Conservation (phyloP, 306 rosid species). For the Prunus davidiana region DNA sequence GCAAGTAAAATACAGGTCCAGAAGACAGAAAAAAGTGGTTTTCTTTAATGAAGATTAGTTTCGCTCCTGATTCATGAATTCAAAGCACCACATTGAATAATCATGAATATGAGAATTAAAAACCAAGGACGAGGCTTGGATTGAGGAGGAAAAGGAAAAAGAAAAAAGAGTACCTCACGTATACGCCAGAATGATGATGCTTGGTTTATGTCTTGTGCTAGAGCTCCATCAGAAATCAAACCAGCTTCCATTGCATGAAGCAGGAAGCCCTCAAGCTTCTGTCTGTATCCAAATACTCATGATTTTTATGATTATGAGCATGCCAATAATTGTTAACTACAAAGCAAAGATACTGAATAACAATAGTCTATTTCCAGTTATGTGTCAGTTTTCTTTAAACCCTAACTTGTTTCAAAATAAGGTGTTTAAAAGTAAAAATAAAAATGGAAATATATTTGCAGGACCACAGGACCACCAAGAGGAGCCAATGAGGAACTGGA, state of each 20-base stretch:
- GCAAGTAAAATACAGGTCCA: background rate
- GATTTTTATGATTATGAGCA: background rate
- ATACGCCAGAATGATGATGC: constrained; percentile 86
- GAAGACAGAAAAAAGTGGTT: background rate
- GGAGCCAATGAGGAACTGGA: background rate
- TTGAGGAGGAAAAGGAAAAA: background rate
- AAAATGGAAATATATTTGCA: background rate
- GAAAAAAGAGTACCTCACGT: constrained; percentile 67
- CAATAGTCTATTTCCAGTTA: background rate
- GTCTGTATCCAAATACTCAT: constrained; percentile 48
- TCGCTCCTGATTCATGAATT: background rate
- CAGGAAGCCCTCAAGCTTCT: constrained; percentile 93
- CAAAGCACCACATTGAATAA: background rate
- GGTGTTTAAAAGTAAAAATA: background rate
- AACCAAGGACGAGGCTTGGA: background rate
- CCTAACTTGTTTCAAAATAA: background rate
- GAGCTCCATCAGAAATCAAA: constrained; percentile 80
- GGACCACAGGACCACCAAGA: background rate
- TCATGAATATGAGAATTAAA: constrained; percentile 10
- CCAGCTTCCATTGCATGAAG: constrained; percentile 81
- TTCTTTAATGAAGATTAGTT: background rate
- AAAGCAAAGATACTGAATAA: background rate
- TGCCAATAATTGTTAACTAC: background rate
- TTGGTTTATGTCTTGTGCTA: constrained; percentile 96
- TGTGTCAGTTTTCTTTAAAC: background rate